Base-by-base conservation (phyloP, 2,329 filamentous ascomycete species). In the Apiospora arundinis region DNA sequence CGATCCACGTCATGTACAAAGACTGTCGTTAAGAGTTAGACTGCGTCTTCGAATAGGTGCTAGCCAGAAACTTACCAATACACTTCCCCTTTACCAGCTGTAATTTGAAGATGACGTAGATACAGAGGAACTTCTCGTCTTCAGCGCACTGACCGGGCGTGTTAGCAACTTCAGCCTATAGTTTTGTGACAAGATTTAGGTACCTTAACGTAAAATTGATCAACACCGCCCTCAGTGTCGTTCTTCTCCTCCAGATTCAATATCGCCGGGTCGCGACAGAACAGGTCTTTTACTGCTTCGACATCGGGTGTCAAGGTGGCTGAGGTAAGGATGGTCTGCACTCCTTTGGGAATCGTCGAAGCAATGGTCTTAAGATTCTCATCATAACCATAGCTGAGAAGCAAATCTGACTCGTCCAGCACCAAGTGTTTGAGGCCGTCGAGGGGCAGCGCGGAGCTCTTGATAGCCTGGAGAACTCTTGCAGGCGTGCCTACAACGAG, bases 91-190 rank as follows among this genome's bases (percentile, higher is more conserved):
- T 97, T 79, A 99, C 92, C 69, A 98, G 85, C 80, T 96, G 93
- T 16, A 98, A 88, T 84, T 97, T 97, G 85, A 98, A 97, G 79
- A 98, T 95, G 72, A 97, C 93, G 78, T 97, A 98, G 23, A 92
- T 91, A 60, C 99, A 84, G 48, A 99, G 84, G 78, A 98, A 99
- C 80, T 99, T 99, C 78, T 98, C 96, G 75, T 98, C 95, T n/a
- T 90, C 94, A 76, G 68, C 56, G 11, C 68, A 63, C 52, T 56
- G 16, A 11, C 11, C 49, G 25, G 12, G 23, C 23, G 28, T 28
- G 49, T 56, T 56, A 56, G 49, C 25, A 28, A 56, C 25, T 23
- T 28, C 8, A 23, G 12, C 3, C 9, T 28, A 18, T 28, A 28
- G 23, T 28, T 56, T 28, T n/a, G 78, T 87, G 74, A 83, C 92